Percentiles rank a stretch among this genome's conserved stretches.
phyloP scores from a whole-genome alignment of 2,329 filamentous ascomycete genomes.

The Fusarium avenaceum region DNA sequence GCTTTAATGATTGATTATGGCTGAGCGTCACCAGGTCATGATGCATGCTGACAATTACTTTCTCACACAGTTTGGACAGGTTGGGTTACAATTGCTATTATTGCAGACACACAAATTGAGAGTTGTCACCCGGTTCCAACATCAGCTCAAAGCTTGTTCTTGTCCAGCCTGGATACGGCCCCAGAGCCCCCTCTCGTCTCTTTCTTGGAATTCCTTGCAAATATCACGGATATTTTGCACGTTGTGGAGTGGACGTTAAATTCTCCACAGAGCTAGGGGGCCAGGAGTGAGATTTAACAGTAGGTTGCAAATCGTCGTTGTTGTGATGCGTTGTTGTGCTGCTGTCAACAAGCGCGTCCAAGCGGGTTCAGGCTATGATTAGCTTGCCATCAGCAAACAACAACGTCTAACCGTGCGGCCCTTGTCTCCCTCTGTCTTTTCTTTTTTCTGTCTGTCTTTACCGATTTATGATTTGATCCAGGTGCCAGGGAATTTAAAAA shows the following conservation, averaged over 20 bases:
- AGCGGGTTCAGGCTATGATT: background rate
- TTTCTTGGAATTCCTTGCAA: constrained; percentile 29
- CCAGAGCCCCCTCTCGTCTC: constrained; percentile 18
- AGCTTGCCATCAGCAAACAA: constrained; percentile 5
- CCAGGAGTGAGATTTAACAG: constrained; percentile 9
- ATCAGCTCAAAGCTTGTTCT: constrained; percentile 35
- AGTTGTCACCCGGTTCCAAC: constrained; percentile 38
- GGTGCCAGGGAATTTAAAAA: background rate
- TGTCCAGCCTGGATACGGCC: constrained; percentile 31
- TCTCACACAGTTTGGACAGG: constrained; percentile 9
- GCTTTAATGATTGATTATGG: constrained; percentile 20
- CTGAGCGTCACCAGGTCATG: constrained; percentile 13
- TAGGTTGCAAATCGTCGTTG: constrained; percentile 1
- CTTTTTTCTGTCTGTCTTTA: background rate
- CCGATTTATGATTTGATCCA: background rate
- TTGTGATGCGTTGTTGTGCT: constrained; percentile 6
- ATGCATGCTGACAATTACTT: constrained; percentile 28
- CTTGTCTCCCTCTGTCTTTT: background rate
- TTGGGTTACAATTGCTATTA: constrained; percentile 33
- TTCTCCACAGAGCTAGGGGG: constrained; percentile 39
- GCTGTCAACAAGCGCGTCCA: constrained; percentile 25
- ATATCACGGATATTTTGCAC: constrained; percentile 14
- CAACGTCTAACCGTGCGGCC: constrained; percentile 9
- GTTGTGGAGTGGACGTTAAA: constrained; percentile 25
- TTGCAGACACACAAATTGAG: constrained; percentile 20